Evolutionary conservation across 441 rosid genomes (phyloP), one percentile per base, ranked within the genome.

Genomic region (Populus hybrid): DNA sequence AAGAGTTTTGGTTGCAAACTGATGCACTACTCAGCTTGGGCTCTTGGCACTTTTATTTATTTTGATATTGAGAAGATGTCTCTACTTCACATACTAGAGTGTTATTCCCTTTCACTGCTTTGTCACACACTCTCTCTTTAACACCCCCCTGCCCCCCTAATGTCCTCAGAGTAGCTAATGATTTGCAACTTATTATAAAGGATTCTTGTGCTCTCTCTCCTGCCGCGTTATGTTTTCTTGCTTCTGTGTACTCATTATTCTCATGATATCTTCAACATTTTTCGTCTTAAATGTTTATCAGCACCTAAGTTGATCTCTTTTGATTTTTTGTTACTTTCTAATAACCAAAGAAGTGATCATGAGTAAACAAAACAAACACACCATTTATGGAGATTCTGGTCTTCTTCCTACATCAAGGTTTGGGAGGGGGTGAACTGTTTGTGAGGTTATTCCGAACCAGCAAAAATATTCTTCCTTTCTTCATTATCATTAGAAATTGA

Each of bases 1-100:
- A 30, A 30, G 32, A 30, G 32, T 8, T 70, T 40, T 69, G 71
- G 26, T 73, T 84, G 57, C 79, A 82, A 66, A 36, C 73, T 77
- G 36, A 35, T 73, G 21, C 40, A 46, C 8, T 42, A 32, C 4
- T 28, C 36, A 35, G 75, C 70, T 26, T 54, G 59, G 3, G 69
- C 64, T 20, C 66, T 8, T 34, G 38, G 21, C 32, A 30, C 32
- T 74, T 36, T 30, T 67, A 50, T 66, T 12, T 30, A 30, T 30
- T 30, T 30, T 4, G 14, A 5, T 78, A 34, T 11, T 69, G 34
- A 63, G 26, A 24, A 63, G 42, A 20, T 34, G 42, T 3, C 14
- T 32, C 67, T 20, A 35, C 30, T 59, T 34, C 16, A 46, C 36
- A 71, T 40, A 0, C 63, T 42, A 71, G n/a, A 24, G 12, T 23